Evolutionary conservation across 306 rosid species (phyloP), one percentile per base, ranked within the genome.

Genomic region (Gastrolobium villosum): DNA sequence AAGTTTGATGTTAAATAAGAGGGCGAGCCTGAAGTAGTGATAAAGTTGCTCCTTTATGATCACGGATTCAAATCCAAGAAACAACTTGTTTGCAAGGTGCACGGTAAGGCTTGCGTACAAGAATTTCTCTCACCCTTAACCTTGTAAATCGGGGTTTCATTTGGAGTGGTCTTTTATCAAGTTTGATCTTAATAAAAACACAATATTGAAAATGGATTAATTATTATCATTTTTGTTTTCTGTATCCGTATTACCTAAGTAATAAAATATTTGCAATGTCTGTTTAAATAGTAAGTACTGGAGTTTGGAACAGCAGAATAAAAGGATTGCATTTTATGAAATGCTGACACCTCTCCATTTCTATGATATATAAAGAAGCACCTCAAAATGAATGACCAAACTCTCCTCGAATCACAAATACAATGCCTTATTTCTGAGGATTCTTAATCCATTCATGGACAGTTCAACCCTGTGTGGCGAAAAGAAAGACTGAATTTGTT

Each of bases 281-380:
- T 28, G 65, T 46, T n/a, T 30, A 70, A 15, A 52, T 35, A 4
- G 34, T 35, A n/a, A 32, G 76, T 52, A 53, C 15, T 20, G 11
- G 75, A 15, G 32, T 50, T 49, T 49, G 76, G 15, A 50, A 20
- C 37, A 20, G 1, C 36, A 20, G 31, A 8, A 5, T 13, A 4
- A 70, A 49, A 36, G 63, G 63, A 70, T 70, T 35, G 63, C 46
- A 70, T 32, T 32, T 32, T 49, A 69, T 14, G 1, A 14, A 69
- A 69, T 52, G 41, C 35, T 49, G 48, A 14, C 34, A 32, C 6
- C 5, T 8, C n/a, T 31, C 30, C 15, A 15, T 14, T 70, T 28
- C 2, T 56, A 31, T n/a, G 3, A 31, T 56, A 6, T 8, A 8
- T 32, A 7, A 9, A 35, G n/a, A 50, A 14, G 5, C 37, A 35